A percentile compares a stretch with the other conserved stretches of the same genome.
phyloP scores from a whole-genome alignment of 352 stramenopile species.

The Phytophthora fragariae region DNA sequence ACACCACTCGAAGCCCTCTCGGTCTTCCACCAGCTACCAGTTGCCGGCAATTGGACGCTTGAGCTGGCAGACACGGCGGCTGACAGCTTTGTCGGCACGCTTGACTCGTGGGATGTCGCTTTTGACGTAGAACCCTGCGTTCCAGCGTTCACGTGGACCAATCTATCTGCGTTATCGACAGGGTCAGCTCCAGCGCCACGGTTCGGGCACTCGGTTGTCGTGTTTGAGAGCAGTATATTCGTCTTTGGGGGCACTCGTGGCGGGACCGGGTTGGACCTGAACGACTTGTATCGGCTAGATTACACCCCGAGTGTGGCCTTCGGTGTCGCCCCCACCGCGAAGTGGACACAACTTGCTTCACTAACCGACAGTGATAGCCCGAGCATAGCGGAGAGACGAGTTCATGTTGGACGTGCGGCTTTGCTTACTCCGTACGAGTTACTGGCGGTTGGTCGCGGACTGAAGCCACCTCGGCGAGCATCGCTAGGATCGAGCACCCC shows the following conservation, averaged over 20 bases:
- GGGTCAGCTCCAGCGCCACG: constrained; percentile 54
- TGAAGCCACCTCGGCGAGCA: constrained; percentile 35
- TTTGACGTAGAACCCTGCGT: constrained; percentile 66
- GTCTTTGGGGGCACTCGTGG: constrained; percentile 62
- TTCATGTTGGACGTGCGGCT: constrained; percentile 41
- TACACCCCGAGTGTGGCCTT: constrained; percentile 41
- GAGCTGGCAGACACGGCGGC: constrained; percentile 49
- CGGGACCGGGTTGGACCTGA: constrained; percentile 38
- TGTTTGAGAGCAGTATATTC: constrained; percentile 72
- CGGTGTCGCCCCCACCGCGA: constrained; percentile 22
- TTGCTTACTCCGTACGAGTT: constrained; percentile 64
- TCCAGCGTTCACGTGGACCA: constrained; percentile 62
- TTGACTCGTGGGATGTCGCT: constrained; percentile 62
- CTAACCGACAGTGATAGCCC: constrained; percentile 33
- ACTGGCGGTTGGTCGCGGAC: constrained; percentile 44
- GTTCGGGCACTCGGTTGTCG: constrained; percentile 70
- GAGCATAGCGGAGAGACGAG: constrained; percentile 33
- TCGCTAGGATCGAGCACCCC: constrained; percentile 30
- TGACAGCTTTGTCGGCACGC: constrained; percentile 50
- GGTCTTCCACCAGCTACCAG: constrained; percentile 64
- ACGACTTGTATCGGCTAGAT: constrained; percentile 73
- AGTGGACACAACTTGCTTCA: constrained; percentile 56
- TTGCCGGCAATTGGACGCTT: constrained; percentile 68
- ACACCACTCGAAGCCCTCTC: constrained; percentile 56
- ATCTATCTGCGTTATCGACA: constrained; percentile 40